Conservation (phyloP, 208 protist species). For the Trypanosoma brucei region DNA sequence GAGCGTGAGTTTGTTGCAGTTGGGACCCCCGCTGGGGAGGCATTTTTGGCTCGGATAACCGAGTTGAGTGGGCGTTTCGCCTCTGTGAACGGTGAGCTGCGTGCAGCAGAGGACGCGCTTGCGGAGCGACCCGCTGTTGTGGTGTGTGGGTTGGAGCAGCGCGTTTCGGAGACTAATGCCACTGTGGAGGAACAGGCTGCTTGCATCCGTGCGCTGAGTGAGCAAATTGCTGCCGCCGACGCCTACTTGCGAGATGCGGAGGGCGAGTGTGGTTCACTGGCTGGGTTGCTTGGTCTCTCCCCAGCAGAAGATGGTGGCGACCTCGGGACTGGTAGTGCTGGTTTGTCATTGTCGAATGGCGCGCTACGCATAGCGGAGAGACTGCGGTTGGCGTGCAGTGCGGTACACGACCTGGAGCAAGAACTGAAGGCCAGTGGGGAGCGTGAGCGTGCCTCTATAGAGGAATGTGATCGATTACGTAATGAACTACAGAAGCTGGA, state of each 20-base stretch:
- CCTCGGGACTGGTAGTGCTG: too few relatives aligned
- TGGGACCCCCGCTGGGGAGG: neutral
- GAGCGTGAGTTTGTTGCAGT: neutral
- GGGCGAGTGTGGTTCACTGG: neutral
- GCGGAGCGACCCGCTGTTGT: neutral
- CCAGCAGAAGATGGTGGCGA: too few relatives aligned
- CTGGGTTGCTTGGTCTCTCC: neutral
- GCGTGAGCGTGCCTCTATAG: neutral
- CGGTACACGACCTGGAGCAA: neutral
- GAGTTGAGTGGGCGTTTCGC: neutral
- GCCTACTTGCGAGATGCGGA: neutral
- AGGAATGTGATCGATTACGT: neutral
- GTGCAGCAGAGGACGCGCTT: neutral
- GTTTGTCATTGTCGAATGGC: neutral
- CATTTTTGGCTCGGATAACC: neutral
- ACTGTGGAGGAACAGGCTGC: neutral
- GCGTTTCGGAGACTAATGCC: neutral
- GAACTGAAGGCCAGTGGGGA: neutral
- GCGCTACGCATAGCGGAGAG: neutral
- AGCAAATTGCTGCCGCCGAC: neutral
- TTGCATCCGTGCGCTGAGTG: neutral
- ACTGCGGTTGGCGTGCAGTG: neutral
- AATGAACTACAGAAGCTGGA: neutral
- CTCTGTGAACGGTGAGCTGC: neutral
- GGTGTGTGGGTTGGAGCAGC: neutral